These are phyloP conservation scores for Entomortierella beljakovae DNA, from an alignment of 192 early-diverging fungal genomes.

Conservation along the genomic window DNA sequence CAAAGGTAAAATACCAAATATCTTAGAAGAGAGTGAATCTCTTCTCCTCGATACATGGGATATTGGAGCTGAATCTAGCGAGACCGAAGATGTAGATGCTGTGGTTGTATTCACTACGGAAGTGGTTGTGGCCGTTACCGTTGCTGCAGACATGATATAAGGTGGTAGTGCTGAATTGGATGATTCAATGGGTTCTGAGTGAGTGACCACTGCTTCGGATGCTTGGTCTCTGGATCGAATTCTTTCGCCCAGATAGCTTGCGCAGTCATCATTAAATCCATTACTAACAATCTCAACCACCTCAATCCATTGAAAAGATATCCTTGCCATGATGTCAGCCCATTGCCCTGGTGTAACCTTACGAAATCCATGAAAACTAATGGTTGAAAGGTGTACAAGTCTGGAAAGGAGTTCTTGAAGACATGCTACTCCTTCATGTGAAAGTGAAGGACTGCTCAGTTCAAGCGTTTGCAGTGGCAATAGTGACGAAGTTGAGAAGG, in stretches of 20 bases:
- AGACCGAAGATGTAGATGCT: conserved; percentile 15
- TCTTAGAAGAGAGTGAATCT: conserved; percentile 21
- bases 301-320: conserved; percentile 43
- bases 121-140: neutral
- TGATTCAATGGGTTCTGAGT: neutral
- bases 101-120: neutral
- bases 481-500: conserved; percentile 17
- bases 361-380: conserved; percentile 44
- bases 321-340: conserved; percentile 25
- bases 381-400: conserved; percentile 29
- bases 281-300: conserved; percentile 40
- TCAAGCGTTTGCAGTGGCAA: conserved; percentile 28
- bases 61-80: neutral
- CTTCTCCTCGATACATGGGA: neutral
- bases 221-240: conserved; percentile 23
- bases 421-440: conserved; percentile 7
- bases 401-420: conserved; percentile 31
- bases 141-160: neutral
- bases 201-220: neutral
- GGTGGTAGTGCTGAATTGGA: neutral
- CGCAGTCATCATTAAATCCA: conserved; percentile 31
- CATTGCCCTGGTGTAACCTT: conserved; percentile 28
- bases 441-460: conserved; percentile 21
- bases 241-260: conserved; percentile 26
- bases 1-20: neutral